Percentiles rank a stretch among this genome's conserved stretches.
phyloP scores from a whole-genome alignment of 495 filamentous ascomycete species.

The Aspergillus nanangensis region DNA sequence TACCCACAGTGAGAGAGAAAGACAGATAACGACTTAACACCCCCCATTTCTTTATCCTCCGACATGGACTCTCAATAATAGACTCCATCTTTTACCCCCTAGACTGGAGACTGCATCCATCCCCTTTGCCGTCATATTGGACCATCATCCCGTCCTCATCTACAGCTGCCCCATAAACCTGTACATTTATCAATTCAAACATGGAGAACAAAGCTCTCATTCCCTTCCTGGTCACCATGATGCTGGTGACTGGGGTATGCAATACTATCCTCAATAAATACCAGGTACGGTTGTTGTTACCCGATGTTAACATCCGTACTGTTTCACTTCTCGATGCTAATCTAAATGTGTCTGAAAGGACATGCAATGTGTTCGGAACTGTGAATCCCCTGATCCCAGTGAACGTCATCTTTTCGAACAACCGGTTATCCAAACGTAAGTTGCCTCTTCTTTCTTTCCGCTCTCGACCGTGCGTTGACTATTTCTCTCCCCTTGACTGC shows the following conservation, averaged over 20 bases:
- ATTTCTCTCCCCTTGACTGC: conserved; percentile 8
- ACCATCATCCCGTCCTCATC: background rate
- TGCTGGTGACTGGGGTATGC: conserved; percentile 88
- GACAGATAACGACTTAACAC: too few relatives aligned
- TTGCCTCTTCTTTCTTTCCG: conserved; percentile 1
- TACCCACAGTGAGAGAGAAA: too few relatives aligned
- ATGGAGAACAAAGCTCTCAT: conserved; percentile 62
- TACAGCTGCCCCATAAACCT: background rate
- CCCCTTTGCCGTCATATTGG: background rate
- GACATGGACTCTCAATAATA: conserved; percentile 8
- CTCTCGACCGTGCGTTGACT: background rate
- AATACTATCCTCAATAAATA: conserved; percentile 97
- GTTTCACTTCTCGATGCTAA: conserved; percentile 10
- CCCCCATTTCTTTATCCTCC: conserved; percentile 2
- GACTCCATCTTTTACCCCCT: background rate
- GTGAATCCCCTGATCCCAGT: conserved; percentile 67
- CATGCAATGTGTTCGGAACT: conserved; percentile 92
- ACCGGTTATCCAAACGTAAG: conserved; percentile 88
- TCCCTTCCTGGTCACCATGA: conserved; percentile 85
- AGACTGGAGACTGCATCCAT: background rate
- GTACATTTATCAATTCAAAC: too few relatives aligned
- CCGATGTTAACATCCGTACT: background rate
- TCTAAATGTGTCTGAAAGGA: too few relatives aligned
- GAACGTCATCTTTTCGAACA: conserved; percentile 74
- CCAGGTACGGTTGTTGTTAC: conserved; percentile 50